These are phyloP conservation scores for Termitomyces sp. DNA, from an alignment of 1,284 basidiomycete genomes.

Conservation along the genomic window DNA sequence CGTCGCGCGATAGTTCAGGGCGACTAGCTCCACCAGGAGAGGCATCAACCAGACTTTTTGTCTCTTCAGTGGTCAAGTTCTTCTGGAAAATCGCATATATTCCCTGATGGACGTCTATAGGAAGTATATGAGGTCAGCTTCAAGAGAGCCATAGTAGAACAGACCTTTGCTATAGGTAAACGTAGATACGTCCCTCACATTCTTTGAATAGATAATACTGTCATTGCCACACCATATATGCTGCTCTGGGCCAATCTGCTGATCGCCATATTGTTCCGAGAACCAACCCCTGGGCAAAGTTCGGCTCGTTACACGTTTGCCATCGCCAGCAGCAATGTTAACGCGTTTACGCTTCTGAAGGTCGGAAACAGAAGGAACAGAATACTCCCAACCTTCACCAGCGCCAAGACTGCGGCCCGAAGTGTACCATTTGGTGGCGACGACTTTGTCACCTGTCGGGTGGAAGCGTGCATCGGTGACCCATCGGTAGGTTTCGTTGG, in stretches of 20 bases:
- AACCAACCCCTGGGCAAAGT: constrained; percentile 58
- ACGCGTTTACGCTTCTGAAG: constrained; percentile 16
- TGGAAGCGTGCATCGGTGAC: constrained; percentile 67
- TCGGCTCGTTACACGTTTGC: constrained; percentile 50
- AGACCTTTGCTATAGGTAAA: constrained; percentile 64
- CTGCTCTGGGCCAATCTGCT: constrained; percentile 71
- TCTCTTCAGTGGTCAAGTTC: constrained; percentile 53
- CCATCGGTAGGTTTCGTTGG: constrained; percentile 70
- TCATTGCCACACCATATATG: constrained; percentile 56
- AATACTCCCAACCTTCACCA: constrained; percentile 68
- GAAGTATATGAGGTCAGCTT: background rate
- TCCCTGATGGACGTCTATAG: constrained; percentile 58
- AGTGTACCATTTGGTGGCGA: constrained; percentile 74
- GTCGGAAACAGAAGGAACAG: constrained; percentile 35
- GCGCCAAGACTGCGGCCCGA: constrained; percentile 57
- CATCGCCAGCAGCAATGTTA: constrained; percentile 41
- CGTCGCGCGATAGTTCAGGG: constrained; percentile 68
- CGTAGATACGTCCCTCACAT: constrained; percentile 43
- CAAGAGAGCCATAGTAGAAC: background rate
- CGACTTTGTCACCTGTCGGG: constrained; percentile 52
- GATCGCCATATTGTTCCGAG: constrained; percentile 51
- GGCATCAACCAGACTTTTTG: constrained; percentile 47
- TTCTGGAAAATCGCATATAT: constrained; percentile 64
- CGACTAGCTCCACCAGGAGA: constrained; percentile 65
- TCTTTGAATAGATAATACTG: constrained; percentile 60